Evolutionary conservation across 1,284 basidiomycete species (phyloP), one percentile per base, ranked within the genome.

Genomic region (Cryptococcus sp.): DNA sequence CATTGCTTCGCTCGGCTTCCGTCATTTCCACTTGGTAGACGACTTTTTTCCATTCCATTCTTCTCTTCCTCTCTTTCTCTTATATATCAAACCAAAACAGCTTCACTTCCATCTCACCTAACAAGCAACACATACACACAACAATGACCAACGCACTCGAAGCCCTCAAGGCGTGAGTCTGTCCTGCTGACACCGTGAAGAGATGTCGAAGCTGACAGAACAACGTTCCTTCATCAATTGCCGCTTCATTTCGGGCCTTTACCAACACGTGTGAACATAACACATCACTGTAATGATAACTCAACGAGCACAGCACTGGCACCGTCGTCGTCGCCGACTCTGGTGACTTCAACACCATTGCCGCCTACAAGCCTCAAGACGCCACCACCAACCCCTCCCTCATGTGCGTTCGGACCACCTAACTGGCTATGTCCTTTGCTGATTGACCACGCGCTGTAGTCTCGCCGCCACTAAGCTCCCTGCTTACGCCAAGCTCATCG

Each of bases 311-410:
- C 64, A 73, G 72, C 61, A 88, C 89, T 70, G 94, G 93, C 74
- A 97, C 93, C 75, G 85, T 89, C 76, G 92, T 96, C 80, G 93
- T 95, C 74, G 93, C 91, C 56, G 92, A 94, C 83, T 93, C 90
- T 61, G 92, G 91, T 59, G 79, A 80, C 73, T 81, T 80, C 62
- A 76, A 77, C 68, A 74, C 78, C 66, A 93, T 93, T 81, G 89
- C 85, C 80, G 87, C 84, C 65, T 96, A 93, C 87, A 93, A 94
- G 82, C 93, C 93, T 67, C 91, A 91, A 82, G 89, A 82, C 71
- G 93, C 93, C 19, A 97, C 93, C 54, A 97, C 93, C 67, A 97
- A 97, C 83, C 93, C 93, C 29, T 93, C 90, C 50, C 80, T 91
- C 76, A 80, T 80, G 73, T 77, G 50, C 63, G 74, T 64, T 25